phyloP scores from a whole-genome alignment of 2,329 filamentous ascomycete genomes.

The Colletotrichum paranaense region DNA sequence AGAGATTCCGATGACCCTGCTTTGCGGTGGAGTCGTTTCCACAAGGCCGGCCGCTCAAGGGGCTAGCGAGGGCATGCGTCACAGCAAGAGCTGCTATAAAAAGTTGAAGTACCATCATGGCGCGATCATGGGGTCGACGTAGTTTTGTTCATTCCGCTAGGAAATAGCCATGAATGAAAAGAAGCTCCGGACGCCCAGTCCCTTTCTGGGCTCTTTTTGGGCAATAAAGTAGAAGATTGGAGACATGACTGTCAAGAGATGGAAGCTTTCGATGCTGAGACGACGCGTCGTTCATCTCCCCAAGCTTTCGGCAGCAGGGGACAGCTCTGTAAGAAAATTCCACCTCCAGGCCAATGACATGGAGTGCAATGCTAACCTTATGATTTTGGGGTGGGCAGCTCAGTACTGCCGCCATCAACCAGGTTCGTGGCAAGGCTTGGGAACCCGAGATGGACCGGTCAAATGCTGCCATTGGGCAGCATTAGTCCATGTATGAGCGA shows the following conservation, averaged over 20 bases:
- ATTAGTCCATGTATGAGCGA: not conserved
- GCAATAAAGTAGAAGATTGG: not conserved
- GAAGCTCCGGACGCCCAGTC: not conserved
- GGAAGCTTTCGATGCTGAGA: not conserved
- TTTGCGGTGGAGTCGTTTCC: not conserved
- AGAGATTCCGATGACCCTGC: slow-evolving; percentile 4
- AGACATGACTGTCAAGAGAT: not conserved
- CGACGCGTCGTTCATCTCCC: not conserved
- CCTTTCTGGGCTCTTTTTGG: not conserved
- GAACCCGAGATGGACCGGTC: not conserved
- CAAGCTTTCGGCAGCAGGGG: not conserved
- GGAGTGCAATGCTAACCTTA: not conserved
- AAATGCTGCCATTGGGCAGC: not conserved
- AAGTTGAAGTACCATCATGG: not conserved
- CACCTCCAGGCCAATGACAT: not conserved
- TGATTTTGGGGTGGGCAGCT: not conserved
- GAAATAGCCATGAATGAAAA: not conserved
- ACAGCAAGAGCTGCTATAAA: not conserved
- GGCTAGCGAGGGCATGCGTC: not conserved
- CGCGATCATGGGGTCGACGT: not conserved
- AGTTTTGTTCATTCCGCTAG: not conserved
- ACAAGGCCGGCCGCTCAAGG: not conserved
- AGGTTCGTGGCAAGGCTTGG: not conserved
- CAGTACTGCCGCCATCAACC: not conserved
- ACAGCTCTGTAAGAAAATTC: not conserved